These are phyloP conservation scores for Agastache rugosa DNA, from an alignment of 257 asterid genomes.

Conservation along the genomic window DNA sequence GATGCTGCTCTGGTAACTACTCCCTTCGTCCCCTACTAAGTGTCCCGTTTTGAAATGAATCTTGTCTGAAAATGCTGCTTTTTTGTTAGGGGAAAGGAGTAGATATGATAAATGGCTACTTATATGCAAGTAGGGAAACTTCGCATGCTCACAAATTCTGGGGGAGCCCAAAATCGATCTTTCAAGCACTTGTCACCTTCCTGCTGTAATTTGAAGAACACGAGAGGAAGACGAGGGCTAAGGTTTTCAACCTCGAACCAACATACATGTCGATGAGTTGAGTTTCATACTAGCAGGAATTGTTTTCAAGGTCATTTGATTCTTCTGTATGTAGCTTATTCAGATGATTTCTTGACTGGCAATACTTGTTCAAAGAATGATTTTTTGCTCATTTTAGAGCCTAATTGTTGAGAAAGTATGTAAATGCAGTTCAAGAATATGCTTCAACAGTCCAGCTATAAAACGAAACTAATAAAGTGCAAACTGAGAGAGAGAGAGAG, in stretches of 20 bases:
- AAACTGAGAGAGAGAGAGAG: not conserved
- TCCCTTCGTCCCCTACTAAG: too few relatives aligned
- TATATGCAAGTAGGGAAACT: constrained; percentile 52
- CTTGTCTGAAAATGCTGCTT: constrained; percentile 8
- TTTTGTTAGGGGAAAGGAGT: constrained; percentile 66
- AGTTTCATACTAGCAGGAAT: constrained; percentile 28
- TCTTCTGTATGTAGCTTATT: constrained; percentile 43
- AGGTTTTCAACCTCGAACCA: not conserved
- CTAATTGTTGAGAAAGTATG: not conserved
- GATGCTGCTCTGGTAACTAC: constrained; percentile 73
- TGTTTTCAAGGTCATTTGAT: constrained; percentile 50
- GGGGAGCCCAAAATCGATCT: constrained; percentile 65
- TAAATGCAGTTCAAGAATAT: not conserved
- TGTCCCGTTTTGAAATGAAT: not conserved
- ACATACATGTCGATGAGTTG: not conserved
- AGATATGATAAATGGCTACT: constrained; percentile 52
- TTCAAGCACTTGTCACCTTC: constrained; percentile 81
- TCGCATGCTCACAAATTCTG: constrained; percentile 45
- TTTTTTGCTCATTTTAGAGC: constrained; percentile 13
- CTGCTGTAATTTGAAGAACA: constrained; percentile 49
- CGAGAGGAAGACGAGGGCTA: not conserved
- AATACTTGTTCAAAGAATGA: constrained; percentile 45
- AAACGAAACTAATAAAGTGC: not conserved
- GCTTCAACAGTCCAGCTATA: not conserved
- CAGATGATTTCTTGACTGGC: constrained; percentile 43